These are phyloP conservation scores for Achaetomiella virescens DNA, from an alignment of 495 filamentous ascomycete genomes.

Conservation along the genomic window DNA sequence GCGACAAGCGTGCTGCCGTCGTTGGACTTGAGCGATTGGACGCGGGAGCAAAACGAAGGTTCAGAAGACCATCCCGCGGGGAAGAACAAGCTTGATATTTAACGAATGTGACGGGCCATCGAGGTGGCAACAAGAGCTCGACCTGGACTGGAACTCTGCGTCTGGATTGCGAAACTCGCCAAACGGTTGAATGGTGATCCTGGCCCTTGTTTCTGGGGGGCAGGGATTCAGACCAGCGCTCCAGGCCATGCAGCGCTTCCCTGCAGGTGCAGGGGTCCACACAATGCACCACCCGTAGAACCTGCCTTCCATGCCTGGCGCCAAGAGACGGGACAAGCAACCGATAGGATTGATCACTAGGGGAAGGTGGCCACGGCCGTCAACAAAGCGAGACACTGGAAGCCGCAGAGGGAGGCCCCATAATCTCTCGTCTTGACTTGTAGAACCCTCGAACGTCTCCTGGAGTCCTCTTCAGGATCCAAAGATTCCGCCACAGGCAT, in stretches of 20 bases:
- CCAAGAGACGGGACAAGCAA: conserved; percentile 10
- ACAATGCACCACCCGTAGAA: not conserved
- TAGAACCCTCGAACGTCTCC: no score
- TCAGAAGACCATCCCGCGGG: conserved; percentile 2
- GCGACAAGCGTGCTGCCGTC: not conserved
- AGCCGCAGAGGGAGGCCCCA: not conserved
- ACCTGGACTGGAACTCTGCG: conserved; percentile 10
- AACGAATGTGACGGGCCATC: conserved; percentile 5
- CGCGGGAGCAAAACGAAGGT: conserved; percentile 6
- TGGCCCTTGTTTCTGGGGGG: conserved; percentile 15
- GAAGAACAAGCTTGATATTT: conserved; percentile 17
- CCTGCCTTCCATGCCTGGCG: not conserved
- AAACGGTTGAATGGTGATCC: conserved; percentile 29
- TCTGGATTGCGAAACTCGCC: conserved; percentile 25
- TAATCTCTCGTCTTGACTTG: no score
- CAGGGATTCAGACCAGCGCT: conserved; percentile 14
- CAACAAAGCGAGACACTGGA: conserved; percentile 1
- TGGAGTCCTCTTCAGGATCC: no score
- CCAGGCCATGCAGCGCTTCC: conserved; percentile 21
- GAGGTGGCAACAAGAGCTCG: conserved; percentile 20
- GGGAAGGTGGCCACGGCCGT: not conserved
- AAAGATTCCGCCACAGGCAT: no score
- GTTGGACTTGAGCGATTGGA: not conserved
- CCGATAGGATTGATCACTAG: conserved; percentile 8
- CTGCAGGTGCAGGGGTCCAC: conserved; percentile 14